Percentiles rank a stretch among this genome's conserved stretches.
Evolutionary conservation across 2,329 filamentous ascomycete species (phyloP).

Genomic region (Onygenales sp.): DNA sequence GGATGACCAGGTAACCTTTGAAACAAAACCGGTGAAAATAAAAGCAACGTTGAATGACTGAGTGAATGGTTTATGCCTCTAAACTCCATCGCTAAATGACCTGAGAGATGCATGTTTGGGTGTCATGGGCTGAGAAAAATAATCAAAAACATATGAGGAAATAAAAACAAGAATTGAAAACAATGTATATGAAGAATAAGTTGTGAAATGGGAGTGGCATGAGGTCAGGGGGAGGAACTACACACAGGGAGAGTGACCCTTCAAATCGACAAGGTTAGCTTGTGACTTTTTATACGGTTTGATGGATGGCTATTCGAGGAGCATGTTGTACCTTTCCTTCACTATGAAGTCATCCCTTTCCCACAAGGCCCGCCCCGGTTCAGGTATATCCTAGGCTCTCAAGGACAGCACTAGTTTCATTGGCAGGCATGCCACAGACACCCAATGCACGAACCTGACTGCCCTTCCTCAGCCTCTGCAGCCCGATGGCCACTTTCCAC

Average conservation of each 20-base stretch:
- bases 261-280: neutral
- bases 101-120: conserved; percentile 3
- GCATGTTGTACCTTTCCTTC: neutral
- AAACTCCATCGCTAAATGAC: conserved; percentile 11
- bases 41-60: neutral
- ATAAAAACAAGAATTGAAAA: conserved; percentile 1
- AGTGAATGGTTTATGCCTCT: conserved; percentile 2
- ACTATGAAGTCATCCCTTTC: neutral
- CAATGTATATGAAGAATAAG: neutral
- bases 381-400: conserved; percentile 30
- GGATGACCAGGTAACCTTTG: neutral
- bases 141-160: neutral
- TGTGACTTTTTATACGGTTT: neutral
- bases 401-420: conserved; percentile 32
- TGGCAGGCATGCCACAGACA: conserved; percentile 41
- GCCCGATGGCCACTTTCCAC: conserved; percentile 53
- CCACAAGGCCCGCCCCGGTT: conserved; percentile 3
- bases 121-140: neutral
- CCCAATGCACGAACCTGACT: conserved; percentile 46
- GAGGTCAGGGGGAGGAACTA: neutral
- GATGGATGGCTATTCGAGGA: neutral
- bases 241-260: neutral
- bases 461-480: conserved; percentile 47
- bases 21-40: neutral
- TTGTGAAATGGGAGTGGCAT: neutral